Percentiles rank a stretch among this genome's conserved stretches.
phyloP scores from a whole-genome alignment of 202 grass and related monocot genomes.

The Thinopyrum obtusiflorum region DNA sequence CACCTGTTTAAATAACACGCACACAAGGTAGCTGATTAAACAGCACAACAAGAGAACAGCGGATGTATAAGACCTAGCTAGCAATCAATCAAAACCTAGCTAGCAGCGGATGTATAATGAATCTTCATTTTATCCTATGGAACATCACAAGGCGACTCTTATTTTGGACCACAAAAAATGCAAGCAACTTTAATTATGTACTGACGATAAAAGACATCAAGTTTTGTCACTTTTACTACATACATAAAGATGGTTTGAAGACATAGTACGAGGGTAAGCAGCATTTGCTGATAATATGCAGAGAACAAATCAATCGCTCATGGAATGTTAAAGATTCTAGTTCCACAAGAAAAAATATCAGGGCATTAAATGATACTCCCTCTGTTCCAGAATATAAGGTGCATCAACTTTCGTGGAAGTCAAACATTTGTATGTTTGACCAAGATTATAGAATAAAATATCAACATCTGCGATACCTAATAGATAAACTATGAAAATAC shows the following conservation, averaged over 20 bases:
- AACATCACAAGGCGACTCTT: slow-evolving; percentile 3
- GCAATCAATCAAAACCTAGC: background rate
- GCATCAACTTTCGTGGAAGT: too few relatives aligned
- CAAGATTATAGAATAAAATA: too few relatives aligned
- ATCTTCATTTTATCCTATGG: slow-evolving; percentile 5
- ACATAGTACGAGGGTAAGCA: background rate
- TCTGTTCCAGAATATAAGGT: too few relatives aligned
- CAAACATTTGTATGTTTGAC: too few relatives aligned
- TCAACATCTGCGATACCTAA: too few relatives aligned
- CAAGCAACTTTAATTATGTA: background rate
- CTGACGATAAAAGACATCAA: background rate
- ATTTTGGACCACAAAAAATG: background rate
- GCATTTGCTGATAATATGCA: background rate
- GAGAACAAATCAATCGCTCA: background rate
- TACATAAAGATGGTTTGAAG: background rate
- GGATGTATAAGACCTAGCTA: background rate
- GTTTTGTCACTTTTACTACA: background rate
- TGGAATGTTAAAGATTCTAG: background rate
- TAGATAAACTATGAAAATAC: too few relatives aligned
- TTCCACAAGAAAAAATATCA: background rate
- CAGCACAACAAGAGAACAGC: slow-evolving; percentile 13
- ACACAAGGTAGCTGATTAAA: slow-evolving; percentile 16
- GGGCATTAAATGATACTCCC: background rate
- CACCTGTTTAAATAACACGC: slow-evolving; percentile 57
- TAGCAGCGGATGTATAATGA: slow-evolving; percentile 3